Base-by-base conservation (phyloP, 495 filamentous ascomycete species). In the Cairneyella variabilis region DNA sequence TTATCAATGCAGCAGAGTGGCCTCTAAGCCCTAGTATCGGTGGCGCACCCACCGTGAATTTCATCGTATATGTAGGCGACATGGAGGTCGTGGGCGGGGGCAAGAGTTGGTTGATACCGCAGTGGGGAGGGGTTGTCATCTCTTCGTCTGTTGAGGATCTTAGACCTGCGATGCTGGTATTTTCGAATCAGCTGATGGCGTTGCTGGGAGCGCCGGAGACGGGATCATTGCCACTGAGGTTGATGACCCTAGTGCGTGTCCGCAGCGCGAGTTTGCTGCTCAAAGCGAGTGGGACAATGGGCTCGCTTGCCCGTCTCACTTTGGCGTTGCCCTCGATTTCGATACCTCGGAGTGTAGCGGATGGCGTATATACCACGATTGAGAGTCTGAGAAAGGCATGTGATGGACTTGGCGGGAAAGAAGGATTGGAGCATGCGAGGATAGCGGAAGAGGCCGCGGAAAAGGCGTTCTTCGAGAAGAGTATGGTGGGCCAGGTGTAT, bases 1-100 rank as follows among this genome's bases (percentile, higher is more conserved):
- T 98, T 64, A 90, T 97, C 69, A 98, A 98, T 62, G 91, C 90
- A 26, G 93, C 93, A 6, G 95, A 98, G 71, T 98, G 93, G 93
- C 93, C 93, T 0, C 71, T 98, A 22, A 91, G 85, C 59, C 93
- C 93, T 14, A 96, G 90, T 63, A 96, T 97, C 59, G 95, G 92
- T 28, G 83, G 76, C 23, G 91, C 91, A 1, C 92, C 93, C 28
- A 97, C 93, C 0, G 79, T 98, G 58, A 97, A 97, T 71, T 97
- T 98, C 61, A 83, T 97, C 48, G 75, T 97, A 18, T 97, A 92
- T 60, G 83, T 95, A 32, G 77, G 77, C 2, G 72, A 80, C 56
- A 74, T 88, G 39, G 66, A 86, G 11, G 79, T 90, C 38, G 82
- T 84, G 59, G 82, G 82, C 25, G 82, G 79, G 44, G 79, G 80